phyloP scores from a whole-genome alignment of 2,329 filamentous ascomycete genomes.

The Botrytis pseudocinerea region DNA sequence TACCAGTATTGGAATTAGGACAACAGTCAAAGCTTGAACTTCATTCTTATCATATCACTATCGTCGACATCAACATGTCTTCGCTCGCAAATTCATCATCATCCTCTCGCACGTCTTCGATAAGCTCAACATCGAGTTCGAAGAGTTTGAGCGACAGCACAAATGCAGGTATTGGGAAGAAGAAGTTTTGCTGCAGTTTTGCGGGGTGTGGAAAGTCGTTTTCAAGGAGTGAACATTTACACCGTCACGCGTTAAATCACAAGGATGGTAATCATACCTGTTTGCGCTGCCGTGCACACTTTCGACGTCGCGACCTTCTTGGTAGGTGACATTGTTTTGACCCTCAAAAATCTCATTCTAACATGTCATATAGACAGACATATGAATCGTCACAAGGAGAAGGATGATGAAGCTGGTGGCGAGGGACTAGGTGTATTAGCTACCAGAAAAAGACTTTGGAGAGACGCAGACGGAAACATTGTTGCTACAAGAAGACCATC shows the following conservation, averaged over 20 bases:
- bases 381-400: slow-evolving; percentile 49
- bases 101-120: slow-evolving; percentile 36
- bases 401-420: slow-evolving; percentile 52
- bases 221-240: slow-evolving; percentile 53
- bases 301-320: slow-evolving; percentile 55
- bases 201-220: slow-evolving; percentile 49
- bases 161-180: slow-evolving; percentile 30
- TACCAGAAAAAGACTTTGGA: slow-evolving; percentile 52
- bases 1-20: slow-evolving; percentile 2
- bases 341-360: slow-evolving; percentile 9
- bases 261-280: slow-evolving; percentile 52
- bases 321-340: slow-evolving; percentile 43
- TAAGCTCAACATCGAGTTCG: slow-evolving; percentile 32
- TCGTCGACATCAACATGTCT: slow-evolving; percentile 29
- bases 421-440: slow-evolving; percentile 49
- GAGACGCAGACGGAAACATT: slow-evolving; percentile 48
- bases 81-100: slow-evolving; percentile 33
- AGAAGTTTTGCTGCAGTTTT: slow-evolving; percentile 45
- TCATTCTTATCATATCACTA: slow-evolving; percentile 9
- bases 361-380: slow-evolving; percentile 49
- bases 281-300: slow-evolving; percentile 55
- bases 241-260: slow-evolving; percentile 54
- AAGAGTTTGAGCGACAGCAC: slow-evolving; percentile 27
- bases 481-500: slow-evolving; percentile 46
- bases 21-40: slow-evolving; percentile 21